Conservation (phyloP, 2,329 filamentous ascomycete species). For the Colletotrichum abscissum region DNA sequence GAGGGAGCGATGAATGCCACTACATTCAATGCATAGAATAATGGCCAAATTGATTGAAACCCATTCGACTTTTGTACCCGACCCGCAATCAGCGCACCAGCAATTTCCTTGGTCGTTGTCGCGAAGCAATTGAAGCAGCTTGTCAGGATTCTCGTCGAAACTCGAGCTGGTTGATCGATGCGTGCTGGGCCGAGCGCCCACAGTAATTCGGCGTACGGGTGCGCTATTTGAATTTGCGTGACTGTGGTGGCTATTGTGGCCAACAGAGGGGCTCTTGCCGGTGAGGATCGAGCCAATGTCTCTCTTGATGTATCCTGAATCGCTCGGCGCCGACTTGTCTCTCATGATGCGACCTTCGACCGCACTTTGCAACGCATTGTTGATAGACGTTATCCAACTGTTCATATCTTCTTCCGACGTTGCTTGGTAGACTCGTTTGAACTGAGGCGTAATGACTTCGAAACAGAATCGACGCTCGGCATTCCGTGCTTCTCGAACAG, state of each 20-base stretch:
- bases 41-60: slow-evolving; percentile 98
- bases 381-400: slow-evolving; percentile 95
- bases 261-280: slow-evolving; percentile 84
- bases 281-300: slow-evolving; percentile 95
- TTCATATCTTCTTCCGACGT: slow-evolving; percentile 99
- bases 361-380: slow-evolving; percentile 95
- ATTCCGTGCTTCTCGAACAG: slow-evolving; percentile 93
- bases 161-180: slow-evolving; percentile 75
- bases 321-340: slow-evolving; percentile 58
- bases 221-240: slow-evolving; percentile 59
- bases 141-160: slow-evolving; percentile 86
- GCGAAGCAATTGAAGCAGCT: slow-evolving; percentile 85
- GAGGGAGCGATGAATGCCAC: slow-evolving; percentile 94
- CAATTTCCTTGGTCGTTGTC: slow-evolving; percentile 93
- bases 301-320: slow-evolving; percentile 72
- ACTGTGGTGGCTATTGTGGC: slow-evolving; percentile 61
- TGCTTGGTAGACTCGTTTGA: slow-evolving; percentile 95
- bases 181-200: slow-evolving; percentile 85
- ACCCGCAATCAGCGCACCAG: slow-evolving; percentile 94
- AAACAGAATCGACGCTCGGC: slow-evolving; percentile 97
- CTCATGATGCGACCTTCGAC: slow-evolving; percentile 82
- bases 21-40: slow-evolving; percentile 96
- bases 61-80: slow-evolving; percentile 95
- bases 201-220: slow-evolving; percentile 87
- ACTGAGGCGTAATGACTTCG: slow-evolving; percentile 96